phyloP scores from a whole-genome alignment of 2,329 filamentous ascomycete genomes.

The Aspergillus sergii region DNA sequence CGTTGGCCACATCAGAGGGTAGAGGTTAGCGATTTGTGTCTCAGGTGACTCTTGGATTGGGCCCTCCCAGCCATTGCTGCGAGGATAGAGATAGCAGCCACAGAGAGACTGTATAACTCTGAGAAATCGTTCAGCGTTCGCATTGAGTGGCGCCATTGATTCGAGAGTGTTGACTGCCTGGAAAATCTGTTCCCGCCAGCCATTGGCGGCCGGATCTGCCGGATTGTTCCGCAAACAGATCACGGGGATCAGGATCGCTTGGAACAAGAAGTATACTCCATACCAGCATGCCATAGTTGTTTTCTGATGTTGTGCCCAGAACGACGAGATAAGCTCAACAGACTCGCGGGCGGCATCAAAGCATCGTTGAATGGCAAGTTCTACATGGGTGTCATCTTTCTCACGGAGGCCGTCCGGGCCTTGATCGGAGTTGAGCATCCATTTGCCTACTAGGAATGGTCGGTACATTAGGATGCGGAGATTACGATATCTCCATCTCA shows the following conservation, averaged over 20 bases:
- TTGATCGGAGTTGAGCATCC: conserved; percentile 18
- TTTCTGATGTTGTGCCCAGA: conserved; percentile 28
- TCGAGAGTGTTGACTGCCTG: background rate
- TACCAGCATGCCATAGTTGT: conserved; percentile 37
- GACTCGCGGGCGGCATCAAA: background rate
- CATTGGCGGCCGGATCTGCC: background rate
- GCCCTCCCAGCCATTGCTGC: background rate
- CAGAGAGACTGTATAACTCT: background rate
- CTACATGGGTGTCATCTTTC: background rate
- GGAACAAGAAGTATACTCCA: conserved; percentile 38
- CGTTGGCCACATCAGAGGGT: background rate
- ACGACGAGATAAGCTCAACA: conserved; percentile 12
- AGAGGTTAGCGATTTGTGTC: background rate
- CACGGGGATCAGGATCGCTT: conserved; percentile 32
- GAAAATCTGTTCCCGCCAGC: background rate
- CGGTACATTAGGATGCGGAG: conserved; percentile 39
- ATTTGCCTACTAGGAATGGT: conserved; percentile 26
- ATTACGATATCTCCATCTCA: conserved; percentile 36
- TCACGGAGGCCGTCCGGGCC: background rate
- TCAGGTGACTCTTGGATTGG: background rate
- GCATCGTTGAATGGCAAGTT: background rate
- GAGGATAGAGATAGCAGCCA: background rate
- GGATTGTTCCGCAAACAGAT: background rate
- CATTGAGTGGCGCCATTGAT: background rate
- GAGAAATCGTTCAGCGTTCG: background rate